Evolutionary conservation across 1,139 yeast genomes (phyloP).

Genomic region (Candida sanyaensis): DNA sequence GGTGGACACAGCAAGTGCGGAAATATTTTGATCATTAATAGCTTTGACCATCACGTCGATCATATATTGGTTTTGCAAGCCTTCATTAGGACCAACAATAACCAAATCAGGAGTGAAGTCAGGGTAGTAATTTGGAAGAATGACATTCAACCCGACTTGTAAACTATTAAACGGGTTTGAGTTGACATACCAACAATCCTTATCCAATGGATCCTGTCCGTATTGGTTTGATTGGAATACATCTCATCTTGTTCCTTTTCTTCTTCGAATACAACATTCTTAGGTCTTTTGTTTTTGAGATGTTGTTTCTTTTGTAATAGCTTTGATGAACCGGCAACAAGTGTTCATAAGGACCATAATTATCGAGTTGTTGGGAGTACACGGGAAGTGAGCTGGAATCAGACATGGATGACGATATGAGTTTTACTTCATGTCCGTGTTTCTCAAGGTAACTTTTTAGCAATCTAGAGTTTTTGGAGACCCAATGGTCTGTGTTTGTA

Average conservation of each 20-base stretch:
- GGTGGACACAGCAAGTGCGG: slow-evolving; percentile 30
- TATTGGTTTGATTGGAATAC: slow-evolving; percentile 17
- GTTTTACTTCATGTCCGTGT: slow-evolving; percentile 29
- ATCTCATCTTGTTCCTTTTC: not conserved
- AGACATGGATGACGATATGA: slow-evolving; percentile 34
- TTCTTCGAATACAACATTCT: slow-evolving; percentile 18
- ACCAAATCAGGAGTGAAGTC: slow-evolving; percentile 38
- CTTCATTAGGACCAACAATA: slow-evolving; percentile 43
- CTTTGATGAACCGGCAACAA: slow-evolving; percentile 33
- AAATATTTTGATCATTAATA: slow-evolving; percentile 18
- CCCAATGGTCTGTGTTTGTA: slow-evolving; percentile 45
- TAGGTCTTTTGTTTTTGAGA: slow-evolving; percentile 22
- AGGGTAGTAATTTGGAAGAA: slow-evolving; percentile 33
- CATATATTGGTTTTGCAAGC: slow-evolving; percentile 16
- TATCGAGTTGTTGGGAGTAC: not conserved
- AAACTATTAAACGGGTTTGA: slow-evolving; percentile 32
- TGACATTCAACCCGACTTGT: slow-evolving; percentile 32
- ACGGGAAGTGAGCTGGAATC: slow-evolving; percentile 11
- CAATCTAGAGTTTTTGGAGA: slow-evolving; percentile 32
- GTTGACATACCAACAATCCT: slow-evolving; percentile 42
- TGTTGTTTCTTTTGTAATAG: slow-evolving; percentile 20
- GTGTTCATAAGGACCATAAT: slow-evolving; percentile 39
- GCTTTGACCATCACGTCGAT: slow-evolving; percentile 13
- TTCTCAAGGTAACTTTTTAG: slow-evolving; percentile 27
- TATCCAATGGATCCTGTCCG: slow-evolving; percentile 39